Evolutionary conservation across 345 rosid species (phyloP).

Genomic region (Populus davidiana): DNA sequence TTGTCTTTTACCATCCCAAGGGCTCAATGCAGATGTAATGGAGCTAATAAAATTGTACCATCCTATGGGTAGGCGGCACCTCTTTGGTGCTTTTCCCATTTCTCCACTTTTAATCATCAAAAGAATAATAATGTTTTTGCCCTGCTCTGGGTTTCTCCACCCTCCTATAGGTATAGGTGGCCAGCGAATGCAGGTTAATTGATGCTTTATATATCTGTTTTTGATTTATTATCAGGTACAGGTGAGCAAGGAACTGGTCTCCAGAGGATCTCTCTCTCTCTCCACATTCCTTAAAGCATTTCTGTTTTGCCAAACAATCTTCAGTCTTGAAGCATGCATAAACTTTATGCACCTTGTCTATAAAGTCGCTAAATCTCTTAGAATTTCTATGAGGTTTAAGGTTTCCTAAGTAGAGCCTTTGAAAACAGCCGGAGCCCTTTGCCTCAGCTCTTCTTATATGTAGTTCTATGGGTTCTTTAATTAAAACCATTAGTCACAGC

Average conservation of each 20-base stretch:
- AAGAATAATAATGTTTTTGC: not conserved
- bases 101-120: not conserved
- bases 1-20: not conserved
- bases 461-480: not conserved
- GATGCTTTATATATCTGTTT: not conserved
- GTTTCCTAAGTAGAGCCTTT: not conserved
- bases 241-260: not conserved
- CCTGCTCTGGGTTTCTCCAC: not conserved
- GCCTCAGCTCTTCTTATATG: not conserved
- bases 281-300: not conserved
- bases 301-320: not conserved
- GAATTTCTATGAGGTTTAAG: not conserved
- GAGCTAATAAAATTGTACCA: not conserved
- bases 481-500: not conserved
- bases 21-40: not conserved
- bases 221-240: not conserved
- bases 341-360: not conserved
- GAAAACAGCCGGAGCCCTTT: not conserved
- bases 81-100: not conserved
- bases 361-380: not conserved
- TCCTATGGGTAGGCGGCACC: not conserved
- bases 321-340: not conserved
- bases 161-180: not conserved
- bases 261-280: not conserved
- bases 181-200: not conserved